Conservation (phyloP, 805 yeast species). For the Dipodascus albidus region DNA sequence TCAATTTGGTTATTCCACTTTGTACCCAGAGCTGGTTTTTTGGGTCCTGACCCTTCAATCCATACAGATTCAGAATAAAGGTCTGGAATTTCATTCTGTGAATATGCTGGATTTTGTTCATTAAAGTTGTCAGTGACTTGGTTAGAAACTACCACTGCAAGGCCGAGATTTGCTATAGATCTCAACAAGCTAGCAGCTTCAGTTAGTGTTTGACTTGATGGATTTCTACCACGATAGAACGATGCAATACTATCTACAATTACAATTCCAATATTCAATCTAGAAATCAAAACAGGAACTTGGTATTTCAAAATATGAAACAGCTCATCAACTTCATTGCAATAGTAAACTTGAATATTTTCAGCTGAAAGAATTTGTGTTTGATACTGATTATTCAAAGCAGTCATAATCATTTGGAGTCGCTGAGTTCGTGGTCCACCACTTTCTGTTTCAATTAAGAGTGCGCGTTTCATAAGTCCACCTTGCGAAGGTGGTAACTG, state of each 20-base stretch:
- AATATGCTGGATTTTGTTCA: slow-evolving; percentile 18
- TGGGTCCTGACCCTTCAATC: slow-evolving; percentile 55
- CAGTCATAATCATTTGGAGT: slow-evolving; percentile 50
- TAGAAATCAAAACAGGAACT: slow-evolving; percentile 44
- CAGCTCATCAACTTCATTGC: slow-evolving; percentile 59
- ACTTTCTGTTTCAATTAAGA: slow-evolving; percentile 74
- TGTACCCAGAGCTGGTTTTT: slow-evolving; percentile 44
- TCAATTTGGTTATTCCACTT: slow-evolving; percentile 43
- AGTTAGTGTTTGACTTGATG: slow-evolving; percentile 27
- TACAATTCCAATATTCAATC: slow-evolving; percentile 38
- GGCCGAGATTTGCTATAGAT: slow-evolving; percentile 34
- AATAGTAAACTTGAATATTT: slow-evolving; percentile 41
- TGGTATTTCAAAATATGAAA: slow-evolving; percentile 63
- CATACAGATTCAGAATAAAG: slow-evolving; percentile 61
- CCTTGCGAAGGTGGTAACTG: slow-evolving; percentile 39
- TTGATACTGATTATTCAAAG: slow-evolving; percentile 17
- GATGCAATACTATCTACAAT: slow-evolving; percentile 70
- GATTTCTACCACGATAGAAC: slow-evolving; percentile 51
- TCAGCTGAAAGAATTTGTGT: slow-evolving; percentile 25
- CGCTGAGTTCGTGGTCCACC: slow-evolving; percentile 33
- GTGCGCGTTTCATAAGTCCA: slow-evolving; percentile 39
- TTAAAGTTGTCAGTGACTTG: slow-evolving; percentile 59
- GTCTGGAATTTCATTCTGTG: slow-evolving; percentile 28
- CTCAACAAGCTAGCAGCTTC: slow-evolving; percentile 35
- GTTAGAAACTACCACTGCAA: slow-evolving; percentile 64